Conservation (phyloP, 139 green algal species). For the Chlamydomonas incerta region DNA sequence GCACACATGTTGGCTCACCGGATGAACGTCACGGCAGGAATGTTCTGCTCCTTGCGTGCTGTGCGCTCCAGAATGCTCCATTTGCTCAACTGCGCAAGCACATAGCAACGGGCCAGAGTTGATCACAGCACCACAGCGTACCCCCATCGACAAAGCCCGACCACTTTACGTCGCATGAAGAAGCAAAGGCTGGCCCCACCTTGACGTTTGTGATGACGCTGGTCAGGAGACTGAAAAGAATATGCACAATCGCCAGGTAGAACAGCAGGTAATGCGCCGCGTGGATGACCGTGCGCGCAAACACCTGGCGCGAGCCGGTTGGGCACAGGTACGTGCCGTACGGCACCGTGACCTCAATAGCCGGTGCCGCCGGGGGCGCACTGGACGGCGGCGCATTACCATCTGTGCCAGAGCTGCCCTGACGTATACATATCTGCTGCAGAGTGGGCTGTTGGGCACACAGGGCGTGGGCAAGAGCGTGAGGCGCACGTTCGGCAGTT, state of each 20-base stretch:
- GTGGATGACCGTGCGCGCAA: constrained; percentile 19
- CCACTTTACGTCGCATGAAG: too few relatives aligned
- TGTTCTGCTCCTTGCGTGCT: constrained; percentile 38
- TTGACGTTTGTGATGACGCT: constrained; percentile 33
- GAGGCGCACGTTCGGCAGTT: too few relatives aligned
- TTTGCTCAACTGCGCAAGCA: not conserved
- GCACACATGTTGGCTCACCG: not conserved
- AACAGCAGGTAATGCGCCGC: constrained; percentile 46
- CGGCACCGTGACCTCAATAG: not conserved
- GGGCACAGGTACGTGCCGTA: constrained; percentile 30
- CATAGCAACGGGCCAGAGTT: too few relatives aligned
- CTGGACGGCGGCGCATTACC: not conserved
- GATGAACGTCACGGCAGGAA: constrained; percentile 11
- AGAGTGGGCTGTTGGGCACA: constrained; percentile 34
- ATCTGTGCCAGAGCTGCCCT: not conserved
- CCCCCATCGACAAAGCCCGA: too few relatives aligned
- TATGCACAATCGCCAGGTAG: constrained; percentile 48
- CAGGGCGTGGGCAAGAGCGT: too few relatives aligned
- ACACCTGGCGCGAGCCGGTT: constrained; percentile 14
- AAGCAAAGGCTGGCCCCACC: not conserved
- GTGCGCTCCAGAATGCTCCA: constrained; percentile 38
- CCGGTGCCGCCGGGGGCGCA: not conserved
- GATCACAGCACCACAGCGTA: too few relatives aligned
- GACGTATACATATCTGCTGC: constrained; percentile 16
- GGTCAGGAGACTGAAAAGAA: constrained; percentile 43